These are phyloP conservation scores for Aspergillus brasiliensis DNA, from an alignment of 2,329 filamentous ascomycete species.

Conservation along the genomic window DNA sequence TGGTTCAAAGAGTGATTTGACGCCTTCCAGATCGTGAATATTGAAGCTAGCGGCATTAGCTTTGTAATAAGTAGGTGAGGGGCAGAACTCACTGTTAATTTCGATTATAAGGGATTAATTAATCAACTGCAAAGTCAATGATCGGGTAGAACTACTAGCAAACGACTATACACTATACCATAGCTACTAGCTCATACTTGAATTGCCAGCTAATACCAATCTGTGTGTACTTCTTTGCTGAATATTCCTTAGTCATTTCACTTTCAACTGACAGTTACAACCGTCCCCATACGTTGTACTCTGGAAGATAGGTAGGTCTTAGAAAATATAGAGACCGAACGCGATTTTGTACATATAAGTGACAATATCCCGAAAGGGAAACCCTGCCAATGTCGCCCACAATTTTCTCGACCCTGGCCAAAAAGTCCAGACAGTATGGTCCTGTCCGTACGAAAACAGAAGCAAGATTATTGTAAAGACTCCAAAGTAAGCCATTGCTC, in stretches of 20 bases:
- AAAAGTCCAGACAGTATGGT: no score
- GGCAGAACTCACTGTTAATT: neutral
- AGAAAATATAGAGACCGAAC: neutral
- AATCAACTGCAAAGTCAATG: no score
- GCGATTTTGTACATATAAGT: neutral
- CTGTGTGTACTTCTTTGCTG: neutral
- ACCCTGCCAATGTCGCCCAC: neutral
- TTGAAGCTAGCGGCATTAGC: no score
- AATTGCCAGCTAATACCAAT: neutral
- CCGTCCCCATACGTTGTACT: neutral
- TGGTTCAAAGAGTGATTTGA: neutral
- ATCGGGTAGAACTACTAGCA: neutral
- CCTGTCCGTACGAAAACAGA: no score
- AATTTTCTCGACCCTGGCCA: no score
- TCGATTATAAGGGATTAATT: no score
- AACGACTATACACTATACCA: neutral
- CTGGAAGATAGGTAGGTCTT: neutral
- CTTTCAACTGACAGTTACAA: neutral
- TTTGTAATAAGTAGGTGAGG: neutral
- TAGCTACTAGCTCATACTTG: neutral
- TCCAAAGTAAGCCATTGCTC: neutral
- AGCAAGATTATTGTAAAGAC: neutral
- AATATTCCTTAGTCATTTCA: neutral
- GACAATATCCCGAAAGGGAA: neutral
- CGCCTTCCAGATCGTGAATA: no score